A percentile compares a stretch with the other conserved stretches of the same genome.
Evolutionary conservation across 305 asterid species (phyloP).

Genomic region (Fraxinus nigra): DNA sequence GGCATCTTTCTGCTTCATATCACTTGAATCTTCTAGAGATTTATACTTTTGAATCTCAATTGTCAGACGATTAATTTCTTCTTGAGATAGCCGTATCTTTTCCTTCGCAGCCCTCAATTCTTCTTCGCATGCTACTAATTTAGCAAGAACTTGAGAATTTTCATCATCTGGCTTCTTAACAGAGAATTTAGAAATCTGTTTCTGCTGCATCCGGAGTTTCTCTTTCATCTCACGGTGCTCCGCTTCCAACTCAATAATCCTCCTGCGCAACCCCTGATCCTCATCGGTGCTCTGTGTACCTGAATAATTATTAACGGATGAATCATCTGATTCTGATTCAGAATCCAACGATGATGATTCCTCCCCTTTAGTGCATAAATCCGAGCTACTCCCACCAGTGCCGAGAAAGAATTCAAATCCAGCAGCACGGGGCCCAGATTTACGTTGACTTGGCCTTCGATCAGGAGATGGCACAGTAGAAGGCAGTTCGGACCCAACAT

Average conservation of each 20-base stretch:
- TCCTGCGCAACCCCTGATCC: constrained; percentile 49
- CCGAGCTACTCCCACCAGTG: constrained; percentile 50
- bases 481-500: constrained; percentile 66
- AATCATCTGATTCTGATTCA: constrained; percentile 83
- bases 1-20: constrained; percentile 15
- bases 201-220: constrained; percentile 39
- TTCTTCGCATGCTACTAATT: constrained; percentile 46
- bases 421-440: constrained; percentile 79
- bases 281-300: constrained; percentile 45
- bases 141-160: constrained; percentile 29
- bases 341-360: constrained; percentile 76
- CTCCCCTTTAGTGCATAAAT: constrained; percentile 64
- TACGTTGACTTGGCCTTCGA: constrained; percentile 43
- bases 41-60: constrained; percentile 52
- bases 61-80: constrained; percentile 43
- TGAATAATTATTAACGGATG: constrained; percentile 65
- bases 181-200: constrained; percentile 30
- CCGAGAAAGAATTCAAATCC: constrained; percentile 82
- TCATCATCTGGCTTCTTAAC: constrained; percentile 23
- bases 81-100: constrained; percentile 43
- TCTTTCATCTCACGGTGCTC: constrained; percentile 60
- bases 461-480: constrained; percentile 48
- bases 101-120: constrained; percentile 47
- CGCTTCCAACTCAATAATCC: constrained; percentile 52
- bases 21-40: constrained; percentile 28